These are phyloP conservation scores for Ophiosphaerella narmari DNA, from an alignment of 2,329 filamentous ascomycete genomes.

Conservation along the genomic window DNA sequence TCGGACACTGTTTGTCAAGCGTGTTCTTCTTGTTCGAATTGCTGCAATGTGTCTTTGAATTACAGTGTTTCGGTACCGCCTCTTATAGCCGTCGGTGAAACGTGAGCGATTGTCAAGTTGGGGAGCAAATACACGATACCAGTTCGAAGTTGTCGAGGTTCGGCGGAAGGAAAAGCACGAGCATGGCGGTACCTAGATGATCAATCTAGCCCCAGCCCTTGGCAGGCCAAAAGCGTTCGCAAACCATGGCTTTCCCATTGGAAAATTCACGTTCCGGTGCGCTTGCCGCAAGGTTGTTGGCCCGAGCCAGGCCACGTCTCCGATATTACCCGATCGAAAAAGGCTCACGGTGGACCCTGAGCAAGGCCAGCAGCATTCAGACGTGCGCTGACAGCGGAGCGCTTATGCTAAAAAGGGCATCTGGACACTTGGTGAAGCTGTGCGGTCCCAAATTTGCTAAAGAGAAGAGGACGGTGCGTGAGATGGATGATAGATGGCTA, in stretches of 20 bases:
- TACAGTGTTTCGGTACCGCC: too few species aligned
- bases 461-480: constrained; percentile 18
- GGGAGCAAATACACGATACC: too few species aligned
- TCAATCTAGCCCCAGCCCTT: constrained; percentile 6
- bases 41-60: too few species aligned
- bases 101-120: too few species aligned
- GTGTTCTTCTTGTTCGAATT: too few species aligned
- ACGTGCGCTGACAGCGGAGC: constrained; percentile 11
- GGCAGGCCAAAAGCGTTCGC: constrained; percentile 13
- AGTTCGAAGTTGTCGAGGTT: too few species aligned
- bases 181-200: too few species aligned
- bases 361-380: background rate
- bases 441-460: constrained; percentile 17
- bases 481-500: constrained; percentile 11
- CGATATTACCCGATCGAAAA: constrained; percentile 26
- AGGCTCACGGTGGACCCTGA: constrained; percentile 17
- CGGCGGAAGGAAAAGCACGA: too few species aligned
- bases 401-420: constrained; percentile 21
- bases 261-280: constrained; percentile 22
- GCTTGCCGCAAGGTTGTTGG: constrained; percentile 20
- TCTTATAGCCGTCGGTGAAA: too few species aligned
- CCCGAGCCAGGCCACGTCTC: constrained; percentile 13
- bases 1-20: too few species aligned
- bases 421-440: constrained; percentile 18
- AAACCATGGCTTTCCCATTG: constrained; percentile 17